Evolutionary conservation across 441 rosid species (phyloP).

Genomic region (Syzygium syzygioides): DNA sequence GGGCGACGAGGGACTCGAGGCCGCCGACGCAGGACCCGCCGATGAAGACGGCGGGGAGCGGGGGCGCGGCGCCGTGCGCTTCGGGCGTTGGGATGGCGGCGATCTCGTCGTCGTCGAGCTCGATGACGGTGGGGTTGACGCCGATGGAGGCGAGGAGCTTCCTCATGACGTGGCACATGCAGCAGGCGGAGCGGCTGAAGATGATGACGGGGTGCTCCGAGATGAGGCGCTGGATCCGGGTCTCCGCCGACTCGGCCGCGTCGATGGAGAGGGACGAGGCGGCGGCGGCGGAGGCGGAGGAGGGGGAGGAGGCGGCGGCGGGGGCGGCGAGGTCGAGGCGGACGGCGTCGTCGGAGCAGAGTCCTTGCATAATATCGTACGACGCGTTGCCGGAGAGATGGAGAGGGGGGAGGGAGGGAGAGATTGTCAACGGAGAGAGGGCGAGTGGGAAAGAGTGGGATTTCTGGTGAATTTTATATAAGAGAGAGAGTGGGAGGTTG

Average conservation of each 20-base stretch:
- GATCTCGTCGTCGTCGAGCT: slow-evolving; percentile 19
- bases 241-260: slow-evolving; percentile 12
- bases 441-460: background rate
- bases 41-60: slow-evolving; percentile 8
- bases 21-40: slow-evolving; percentile 18
- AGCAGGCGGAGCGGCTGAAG: slow-evolving; percentile 20
- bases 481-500: background rate
- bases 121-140: slow-evolving; percentile 21
- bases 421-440: background rate
- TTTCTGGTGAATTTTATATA: background rate
- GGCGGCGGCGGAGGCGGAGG: background rate
- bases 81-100: background rate
- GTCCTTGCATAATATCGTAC: background rate
- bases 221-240: slow-evolving; percentile 19
- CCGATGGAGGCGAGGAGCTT: slow-evolving; percentile 18
- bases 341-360: slow-evolving; percentile 12
- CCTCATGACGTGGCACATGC: slow-evolving; percentile 27
- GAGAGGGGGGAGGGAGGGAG: background rate
- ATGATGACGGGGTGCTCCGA: slow-evolving; percentile 21
- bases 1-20: slow-evolving; percentile 17
- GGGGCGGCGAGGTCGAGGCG: slow-evolving; percentile 3
- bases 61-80: background rate
- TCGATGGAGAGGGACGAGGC: slow-evolving; percentile 13
- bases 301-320: background rate
- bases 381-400: background rate